Percentiles rank a stretch among this genome's conserved stretches.
These are phyloP conservation scores for Ganoderma boninense DNA, from an alignment of 1,284 basidiomycete genomes.

Conservation along the genomic window DNA sequence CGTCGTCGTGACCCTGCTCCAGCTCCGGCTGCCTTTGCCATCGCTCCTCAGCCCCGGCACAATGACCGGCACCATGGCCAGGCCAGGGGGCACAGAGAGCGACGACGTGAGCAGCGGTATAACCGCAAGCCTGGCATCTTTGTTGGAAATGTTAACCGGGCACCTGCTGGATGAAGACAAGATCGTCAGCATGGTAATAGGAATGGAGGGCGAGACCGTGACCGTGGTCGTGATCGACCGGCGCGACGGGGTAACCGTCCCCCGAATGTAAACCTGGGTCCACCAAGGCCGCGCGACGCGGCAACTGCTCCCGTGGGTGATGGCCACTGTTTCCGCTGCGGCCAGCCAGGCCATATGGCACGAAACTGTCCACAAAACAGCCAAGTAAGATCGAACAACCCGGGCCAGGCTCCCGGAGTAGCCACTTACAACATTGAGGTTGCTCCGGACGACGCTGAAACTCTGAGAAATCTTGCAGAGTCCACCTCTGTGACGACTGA, in stretches of 20 bases:
- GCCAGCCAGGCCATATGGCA: neutral
- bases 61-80: neutral
- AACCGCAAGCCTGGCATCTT: neutral
- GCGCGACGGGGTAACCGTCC: neutral
- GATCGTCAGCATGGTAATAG: neutral
- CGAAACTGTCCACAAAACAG: neutral
- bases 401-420: neutral
- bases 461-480: neutral
- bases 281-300: too few species aligned
- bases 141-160: neutral
- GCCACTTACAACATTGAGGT: neutral
- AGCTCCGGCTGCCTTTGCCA: neutral
- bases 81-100: neutral
- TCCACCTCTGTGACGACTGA: neutral
- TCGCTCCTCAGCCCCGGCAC: neutral
- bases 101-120: neutral
- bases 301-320: too few species aligned
- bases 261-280: too few species aligned
- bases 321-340: neutral
- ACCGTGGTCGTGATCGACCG: too few species aligned
- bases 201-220: neutral
- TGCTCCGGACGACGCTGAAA: neutral
- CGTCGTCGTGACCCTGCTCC: neutral
- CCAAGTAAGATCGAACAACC: neutral
- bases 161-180: neutral